A percentile compares a stretch with the other conserved stretches of the same genome.
Evolutionary conservation across 768 basidiomycete species (phyloP).

Genomic region (Phlegmacium glaucopus): DNA sequence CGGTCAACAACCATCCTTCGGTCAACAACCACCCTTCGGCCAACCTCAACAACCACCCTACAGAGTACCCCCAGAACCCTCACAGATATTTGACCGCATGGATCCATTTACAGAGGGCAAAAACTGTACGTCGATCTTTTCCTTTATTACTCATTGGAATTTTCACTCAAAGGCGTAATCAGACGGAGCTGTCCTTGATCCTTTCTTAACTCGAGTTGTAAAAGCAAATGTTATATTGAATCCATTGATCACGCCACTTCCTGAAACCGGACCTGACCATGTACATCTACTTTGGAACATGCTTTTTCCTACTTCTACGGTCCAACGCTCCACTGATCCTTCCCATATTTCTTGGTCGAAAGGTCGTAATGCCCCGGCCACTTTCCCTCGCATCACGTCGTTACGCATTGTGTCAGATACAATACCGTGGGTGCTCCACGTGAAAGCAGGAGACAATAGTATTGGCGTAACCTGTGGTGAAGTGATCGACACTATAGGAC

Average conservation of each 20-base stretch:
- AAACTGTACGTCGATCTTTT: conserved; percentile 25
- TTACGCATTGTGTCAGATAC: conserved; percentile 52
- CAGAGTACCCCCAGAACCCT: conserved; percentile 14
- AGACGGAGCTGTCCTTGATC: conserved; percentile 69
- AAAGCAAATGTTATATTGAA: conserved; percentile 49
- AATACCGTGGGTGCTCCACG: conserved; percentile 73
- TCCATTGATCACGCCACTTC: conserved; percentile 52
- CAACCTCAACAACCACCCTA: conserved; percentile 11
- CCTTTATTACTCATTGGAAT: neutral
- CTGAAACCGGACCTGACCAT: conserved; percentile 10
- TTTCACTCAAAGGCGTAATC: conserved; percentile 7
- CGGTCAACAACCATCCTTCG: neutral
- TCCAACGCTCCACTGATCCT: conserved; percentile 62
- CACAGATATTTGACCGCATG: conserved; percentile 22
- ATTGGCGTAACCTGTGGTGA: conserved; percentile 71
- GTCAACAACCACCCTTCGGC: neutral
- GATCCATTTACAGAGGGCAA: conserved; percentile 29
- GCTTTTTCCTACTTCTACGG: conserved; percentile 59
- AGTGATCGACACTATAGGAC: conserved; percentile 51
- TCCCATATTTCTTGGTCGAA: conserved; percentile 59
- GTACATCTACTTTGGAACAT: conserved; percentile 70
- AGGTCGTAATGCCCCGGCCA: conserved; percentile 65
- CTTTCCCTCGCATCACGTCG: conserved; percentile 55
- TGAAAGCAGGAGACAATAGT: conserved; percentile 53
- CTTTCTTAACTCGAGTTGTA: conserved; percentile 52